Base-by-base conservation (phyloP, 208 protist species). In the Strigomonas galati region DNA sequence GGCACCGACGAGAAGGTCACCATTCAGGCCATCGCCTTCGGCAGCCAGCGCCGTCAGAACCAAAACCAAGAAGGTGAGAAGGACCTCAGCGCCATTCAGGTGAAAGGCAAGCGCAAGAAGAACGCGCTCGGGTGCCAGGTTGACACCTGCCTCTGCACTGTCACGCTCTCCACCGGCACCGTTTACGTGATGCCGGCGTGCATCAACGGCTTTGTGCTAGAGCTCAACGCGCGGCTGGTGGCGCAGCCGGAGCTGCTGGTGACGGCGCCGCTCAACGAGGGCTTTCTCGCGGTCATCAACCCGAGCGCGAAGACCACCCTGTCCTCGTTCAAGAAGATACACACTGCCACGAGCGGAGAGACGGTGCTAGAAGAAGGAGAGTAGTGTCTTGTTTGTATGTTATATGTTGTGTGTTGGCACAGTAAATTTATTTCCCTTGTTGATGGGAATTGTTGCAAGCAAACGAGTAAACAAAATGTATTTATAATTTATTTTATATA, bases 91-190 rank as follows among this genome's bases (percentile, higher is more conserved):
- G 74, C 82, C 6, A 76, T 79, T 19, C 69, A 57, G 21, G 79
- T 92, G 53, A 73, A 84, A 24, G 90, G 90, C 3, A 95, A 95
- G 67, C 75, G 76, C 17, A 95, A 95, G 64, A 92, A 85, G 62
- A 87, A 95, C 49, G 90, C 90, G 24, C 60, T 84, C n/a, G 62
- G 83, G 12, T 93, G 84, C 48, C 87, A 95, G 35, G 67, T 63
- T 21, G 90, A 95, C 59, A 95, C 81, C n/a, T 84, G 81, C 26
- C 59, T 95, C 23, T 93, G 87, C 72, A 65, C 66, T 30, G 70
- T 95, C 6, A 69, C 57, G 37, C 65, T 82, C 40, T 81, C 76
- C 2, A 72, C 88, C 31, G 81, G 77, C 46, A 72, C 64, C 1
- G 37, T 69, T 28, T 95, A 85, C 60, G 65, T 72, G 10, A 79